Evolutionary conservation across 768 basidiomycete genomes (phyloP), one percentile per base, ranked within the genome.

Genomic region (Boletus sensibilis): DNA sequence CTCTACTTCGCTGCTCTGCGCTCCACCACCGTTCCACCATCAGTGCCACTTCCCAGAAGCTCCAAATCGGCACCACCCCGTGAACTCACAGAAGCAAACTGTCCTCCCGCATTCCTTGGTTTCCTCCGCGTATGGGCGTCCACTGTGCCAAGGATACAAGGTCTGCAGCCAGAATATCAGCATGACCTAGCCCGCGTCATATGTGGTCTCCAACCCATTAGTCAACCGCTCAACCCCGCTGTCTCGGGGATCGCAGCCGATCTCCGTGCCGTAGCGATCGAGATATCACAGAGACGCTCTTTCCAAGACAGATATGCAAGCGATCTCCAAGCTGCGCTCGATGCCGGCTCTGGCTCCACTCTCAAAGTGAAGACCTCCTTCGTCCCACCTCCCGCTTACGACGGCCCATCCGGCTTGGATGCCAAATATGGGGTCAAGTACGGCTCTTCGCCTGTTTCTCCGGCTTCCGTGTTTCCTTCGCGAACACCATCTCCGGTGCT

Each of bases 161-260:
- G 58, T 1, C 79, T 93, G 13, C 44, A 70, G 0, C 85, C 87
- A 0, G 83, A 88, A 57, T 69, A 82, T 42, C 88, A 92, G 55
- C 88, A 92, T 62, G 92, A 94, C 68, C 86, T 94, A 29, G 92
- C 91, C 0, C 83, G 91, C 2, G 72, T 87, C 48, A 90, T 94
- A 20, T 94, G 92, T 62, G 78, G 79, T 5, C 81, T 91, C 45
- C 45, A 60, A 1, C 73, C 76, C 0, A 51, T 87, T 27, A 61
- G 73, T 0, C 61, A 74, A 0, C 81, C 84, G 0, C 29, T 71
- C 5, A 69, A 79, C 25, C 69, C 74, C 2, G 64, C 72, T 0
- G 66, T 92, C 11, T 72, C 77, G 3, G 84, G 86, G 0, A 83
- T 92, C 44, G 82, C 92, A 1, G 88, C 89, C 1, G 90, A 93